Base-by-base conservation (phyloP, 768 basidiomycete genomes). In the Boletus coccyginus region DNA sequence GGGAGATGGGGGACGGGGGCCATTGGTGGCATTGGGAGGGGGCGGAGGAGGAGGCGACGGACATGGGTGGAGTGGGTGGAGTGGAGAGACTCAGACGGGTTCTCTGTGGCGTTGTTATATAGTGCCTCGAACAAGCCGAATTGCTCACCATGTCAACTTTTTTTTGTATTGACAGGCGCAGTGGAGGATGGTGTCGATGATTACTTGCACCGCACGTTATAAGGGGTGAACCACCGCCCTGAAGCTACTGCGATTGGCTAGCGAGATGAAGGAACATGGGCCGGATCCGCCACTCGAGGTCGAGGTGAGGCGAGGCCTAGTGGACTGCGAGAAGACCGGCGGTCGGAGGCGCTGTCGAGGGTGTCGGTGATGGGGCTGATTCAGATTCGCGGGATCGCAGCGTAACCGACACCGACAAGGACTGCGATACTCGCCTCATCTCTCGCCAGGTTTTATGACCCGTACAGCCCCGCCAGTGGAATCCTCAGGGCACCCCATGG, bases 1-100 rank as follows among this genome's bases (percentile, higher is more conserved):
- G 64, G 8, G 66, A 16, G 63, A 65, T 55, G 50, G 69, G 66
- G 11, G 64, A 62, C 5, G 71, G 45, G 19, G 64, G 43, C 64
- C 66, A 65, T 46, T 5, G 35, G 35, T 11, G 35, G 35, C 11
- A 35, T 13, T 49, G 58, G 39, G 48, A 41, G 39, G 62, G 3
- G 6, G 57, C 3, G 7, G 48, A 4, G 19, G 56, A 16, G 31
- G 62, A 5, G n/a, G 56, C 50, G 21, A 21, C 21, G 21, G 21
- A 21, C 62, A 63, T 64, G 29, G 45, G 43, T 35, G 45, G 6
- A 39, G 55, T 42, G 8, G 59, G 42, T 41, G 53, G 53, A 36
- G 60, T 40, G 14, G 66, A 65, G 51, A 71, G 56, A 36, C 48
- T 65, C 52, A 66, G 67, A 54, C 59, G 63, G 38, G 55, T 47